Conservation (phyloP, 768 basidiomycete genomes). For the Termitomyces sp. region DNA sequence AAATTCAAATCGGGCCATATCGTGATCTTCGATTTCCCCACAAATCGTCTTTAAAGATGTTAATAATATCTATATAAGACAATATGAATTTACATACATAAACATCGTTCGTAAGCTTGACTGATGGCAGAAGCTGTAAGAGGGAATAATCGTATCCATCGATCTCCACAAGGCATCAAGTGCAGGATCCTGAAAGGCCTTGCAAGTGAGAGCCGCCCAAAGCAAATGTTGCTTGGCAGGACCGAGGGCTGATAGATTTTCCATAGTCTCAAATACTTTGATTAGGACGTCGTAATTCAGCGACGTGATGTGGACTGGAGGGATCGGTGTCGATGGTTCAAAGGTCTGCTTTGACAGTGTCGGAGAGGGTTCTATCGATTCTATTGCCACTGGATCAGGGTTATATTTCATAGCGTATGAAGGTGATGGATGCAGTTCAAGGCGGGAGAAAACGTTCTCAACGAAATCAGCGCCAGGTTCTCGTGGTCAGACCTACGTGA, state of each 20-base stretch:
- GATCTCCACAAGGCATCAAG: conserved; percentile 9
- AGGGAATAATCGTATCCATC: background rate
- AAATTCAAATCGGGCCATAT: background rate
- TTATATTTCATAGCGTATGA: background rate
- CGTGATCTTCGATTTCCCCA: background rate
- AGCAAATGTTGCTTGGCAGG: background rate
- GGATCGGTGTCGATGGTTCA: background rate
- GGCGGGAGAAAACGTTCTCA: too few species aligned
- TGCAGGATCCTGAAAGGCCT: conserved; percentile 4
- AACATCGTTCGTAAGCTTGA: background rate
- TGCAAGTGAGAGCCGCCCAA: conserved; percentile 8
- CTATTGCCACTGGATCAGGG: background rate
- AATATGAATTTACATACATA: background rate
- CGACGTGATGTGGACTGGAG: background rate
- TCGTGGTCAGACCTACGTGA: too few species aligned
- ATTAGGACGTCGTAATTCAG: background rate
- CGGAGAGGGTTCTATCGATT: background rate
- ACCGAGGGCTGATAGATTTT: background rate
- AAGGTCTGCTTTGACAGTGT: too few species aligned
- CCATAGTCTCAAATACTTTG: background rate
- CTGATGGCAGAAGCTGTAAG: background rate
- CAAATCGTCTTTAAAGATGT: background rate
- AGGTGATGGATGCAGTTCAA: too few species aligned
- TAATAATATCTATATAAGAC: background rate
- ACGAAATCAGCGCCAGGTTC: too few species aligned